These are phyloP conservation scores for Stramenopiles sp. DNA, from an alignment of 352 stramenopile species.

Conservation along the genomic window DNA sequence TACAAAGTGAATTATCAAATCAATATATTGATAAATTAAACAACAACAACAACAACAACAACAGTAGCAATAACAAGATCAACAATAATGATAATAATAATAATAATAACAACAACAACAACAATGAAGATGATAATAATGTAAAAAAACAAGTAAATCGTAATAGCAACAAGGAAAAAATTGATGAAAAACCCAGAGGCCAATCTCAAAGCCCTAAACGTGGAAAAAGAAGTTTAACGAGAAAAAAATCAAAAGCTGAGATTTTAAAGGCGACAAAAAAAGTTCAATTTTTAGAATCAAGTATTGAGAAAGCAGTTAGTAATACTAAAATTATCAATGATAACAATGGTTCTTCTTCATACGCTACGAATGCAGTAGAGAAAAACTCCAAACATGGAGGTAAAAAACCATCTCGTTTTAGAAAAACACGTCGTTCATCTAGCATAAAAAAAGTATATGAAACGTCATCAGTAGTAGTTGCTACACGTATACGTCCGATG, in stretches of 20 bases:
- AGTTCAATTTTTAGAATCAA: neutral
- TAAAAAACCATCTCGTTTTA: neutral
- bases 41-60: no score
- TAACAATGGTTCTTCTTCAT: neutral
- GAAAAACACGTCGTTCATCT: neutral
- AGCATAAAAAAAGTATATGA: neutral
- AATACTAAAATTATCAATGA: no score
- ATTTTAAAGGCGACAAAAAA: neutral
- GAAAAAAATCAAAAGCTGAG: neutral
- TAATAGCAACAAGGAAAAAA: no score
- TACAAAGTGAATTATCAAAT: neutral
- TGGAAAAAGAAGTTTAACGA: no score
- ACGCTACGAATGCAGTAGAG: neutral
- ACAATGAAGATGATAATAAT: no score
- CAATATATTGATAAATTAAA: neutral
- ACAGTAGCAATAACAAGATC: no score
- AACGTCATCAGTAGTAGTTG: neutral
- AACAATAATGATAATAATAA: no score
- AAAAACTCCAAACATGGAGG: neutral
- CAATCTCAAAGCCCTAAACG: no score
- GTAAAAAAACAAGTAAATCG: no score
- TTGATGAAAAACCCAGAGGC: no score
- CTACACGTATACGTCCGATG: neutral
- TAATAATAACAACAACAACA: no score
- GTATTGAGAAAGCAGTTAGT: no score